Percentiles rank a stretch among this genome's conserved stretches.
Conservation (phyloP, 202 grass and related monocot species). For the Carex sylvatica region DNA sequence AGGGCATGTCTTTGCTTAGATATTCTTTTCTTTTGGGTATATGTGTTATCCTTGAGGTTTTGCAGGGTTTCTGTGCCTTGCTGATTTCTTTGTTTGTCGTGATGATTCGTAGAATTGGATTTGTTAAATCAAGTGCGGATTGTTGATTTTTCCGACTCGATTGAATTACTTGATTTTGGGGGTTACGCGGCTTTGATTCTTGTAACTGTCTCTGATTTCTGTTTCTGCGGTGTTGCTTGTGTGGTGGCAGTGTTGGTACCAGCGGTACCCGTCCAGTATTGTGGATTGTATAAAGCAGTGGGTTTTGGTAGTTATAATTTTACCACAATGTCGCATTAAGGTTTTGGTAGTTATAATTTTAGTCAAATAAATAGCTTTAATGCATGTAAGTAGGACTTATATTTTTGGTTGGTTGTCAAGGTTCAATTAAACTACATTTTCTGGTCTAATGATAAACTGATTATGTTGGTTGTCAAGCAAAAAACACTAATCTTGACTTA, state of each 20-base stretch:
- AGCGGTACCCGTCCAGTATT: no score
- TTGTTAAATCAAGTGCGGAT: no score
- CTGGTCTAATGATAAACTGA: not conserved
- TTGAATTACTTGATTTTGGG: no score
- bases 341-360: slow-evolving; percentile 1
- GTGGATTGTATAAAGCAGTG: not conserved
- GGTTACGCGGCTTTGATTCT: no score
- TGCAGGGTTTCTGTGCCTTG: no score
- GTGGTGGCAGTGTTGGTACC: no score
- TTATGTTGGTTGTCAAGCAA: not conserved
- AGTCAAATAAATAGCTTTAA: not conserved
- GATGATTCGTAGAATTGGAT: no score
- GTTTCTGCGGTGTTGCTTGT: no score
- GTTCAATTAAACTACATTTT: not conserved
- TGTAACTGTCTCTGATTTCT: no score
- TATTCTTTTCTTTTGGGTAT: not conserved
- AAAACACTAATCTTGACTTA: slow-evolving; percentile 2
- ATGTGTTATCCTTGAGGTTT: not conserved
- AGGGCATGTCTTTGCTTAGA: not conserved
- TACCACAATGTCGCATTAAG: not conserved
- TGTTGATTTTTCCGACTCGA: no score
- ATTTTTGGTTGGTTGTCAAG: not conserved
- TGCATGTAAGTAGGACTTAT: not conserved
- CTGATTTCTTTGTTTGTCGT: no score
- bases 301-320: not conserved